A percentile compares a stretch with the other conserved stretches of the same genome.
These are phyloP conservation scores for Plectranthus barbatus DNA, from an alignment of 257 asterid genomes.

Conservation along the genomic window DNA sequence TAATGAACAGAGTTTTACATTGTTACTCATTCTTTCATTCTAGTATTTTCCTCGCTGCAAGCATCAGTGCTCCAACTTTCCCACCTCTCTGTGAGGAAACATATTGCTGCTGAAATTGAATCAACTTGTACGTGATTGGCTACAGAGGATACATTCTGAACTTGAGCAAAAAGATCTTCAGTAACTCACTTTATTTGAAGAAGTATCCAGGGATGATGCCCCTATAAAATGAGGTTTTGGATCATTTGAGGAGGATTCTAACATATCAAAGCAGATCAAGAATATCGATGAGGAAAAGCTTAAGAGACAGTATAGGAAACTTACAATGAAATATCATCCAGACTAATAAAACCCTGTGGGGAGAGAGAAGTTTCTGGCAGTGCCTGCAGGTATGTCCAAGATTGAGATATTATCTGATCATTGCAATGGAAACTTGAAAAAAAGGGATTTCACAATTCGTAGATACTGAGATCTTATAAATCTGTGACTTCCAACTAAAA, in stretches of 20 bases:
- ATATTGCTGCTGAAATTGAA: constrained; percentile 7
- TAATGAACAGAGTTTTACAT: background rate
- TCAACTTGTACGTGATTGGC: background rate
- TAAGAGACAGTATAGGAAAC: constrained; percentile 92
- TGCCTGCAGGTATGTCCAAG: constrained; percentile 74
- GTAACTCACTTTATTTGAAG: constrained; percentile 40
- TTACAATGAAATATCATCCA: constrained; percentile 97
- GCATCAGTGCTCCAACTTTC: background rate
- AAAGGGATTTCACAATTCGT: background rate
- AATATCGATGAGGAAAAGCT: constrained; percentile 96
- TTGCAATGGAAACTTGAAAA: constrained; percentile 4
- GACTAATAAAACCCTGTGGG: constrained; percentile 99
- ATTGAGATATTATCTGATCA: constrained; percentile 3
- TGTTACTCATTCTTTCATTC: background rate
- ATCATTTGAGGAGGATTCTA: constrained; percentile 40
- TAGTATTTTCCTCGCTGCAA: constrained; percentile 1
- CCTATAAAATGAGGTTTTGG: constrained; percentile 39
- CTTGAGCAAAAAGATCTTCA: background rate
- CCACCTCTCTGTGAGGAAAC: background rate
- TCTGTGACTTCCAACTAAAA: background rate
- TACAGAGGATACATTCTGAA: background rate
- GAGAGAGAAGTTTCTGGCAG: constrained; percentile 91
- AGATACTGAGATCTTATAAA: background rate
- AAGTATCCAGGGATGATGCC: constrained; percentile 82
- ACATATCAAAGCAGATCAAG: constrained; percentile 73